Evolutionary conservation across 2,329 filamentous ascomycete genomes (phyloP).

Genomic region (Dothidotthia symphoricarpi): DNA sequence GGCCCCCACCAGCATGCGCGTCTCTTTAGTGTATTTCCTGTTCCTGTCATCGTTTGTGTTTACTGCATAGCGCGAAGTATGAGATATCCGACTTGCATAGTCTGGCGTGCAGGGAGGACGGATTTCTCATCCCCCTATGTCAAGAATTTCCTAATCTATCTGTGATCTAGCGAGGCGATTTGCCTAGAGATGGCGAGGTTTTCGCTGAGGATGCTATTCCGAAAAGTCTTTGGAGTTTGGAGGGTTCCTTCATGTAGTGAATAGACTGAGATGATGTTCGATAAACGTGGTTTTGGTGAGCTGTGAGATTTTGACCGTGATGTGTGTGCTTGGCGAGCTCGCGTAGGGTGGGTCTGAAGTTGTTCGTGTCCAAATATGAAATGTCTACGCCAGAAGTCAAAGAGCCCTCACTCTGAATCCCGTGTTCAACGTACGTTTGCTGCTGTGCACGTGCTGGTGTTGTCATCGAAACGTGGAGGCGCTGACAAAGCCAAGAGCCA

Average conservation of each 20-base stretch:
- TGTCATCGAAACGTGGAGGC: no score
- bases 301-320: no score
- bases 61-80: constrained; percentile 37
- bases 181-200: constrained; percentile 10
- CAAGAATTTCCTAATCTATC: constrained; percentile 16
- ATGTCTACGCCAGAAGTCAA: no score
- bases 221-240: constrained; percentile 32
- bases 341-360: neutral
- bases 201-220: constrained; percentile 41
- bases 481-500: no score
- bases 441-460: no score
- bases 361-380: no score
- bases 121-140: constrained; percentile 36
- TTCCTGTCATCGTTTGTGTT: constrained; percentile 16
- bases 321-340: constrained; percentile 7
- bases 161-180: constrained; percentile 38
- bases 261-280: neutral
- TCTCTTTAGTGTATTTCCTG: constrained; percentile 19
- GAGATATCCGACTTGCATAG: constrained; percentile 47
- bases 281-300: no score
- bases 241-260: constrained; percentile 10
- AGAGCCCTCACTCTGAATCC: no score
- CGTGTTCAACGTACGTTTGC: no score
- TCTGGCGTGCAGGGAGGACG: constrained; percentile 43
- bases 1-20: constrained; percentile 17